phyloP scores from a whole-genome alignment of 441 rosid species.

The Monsonia emarginata region DNA sequence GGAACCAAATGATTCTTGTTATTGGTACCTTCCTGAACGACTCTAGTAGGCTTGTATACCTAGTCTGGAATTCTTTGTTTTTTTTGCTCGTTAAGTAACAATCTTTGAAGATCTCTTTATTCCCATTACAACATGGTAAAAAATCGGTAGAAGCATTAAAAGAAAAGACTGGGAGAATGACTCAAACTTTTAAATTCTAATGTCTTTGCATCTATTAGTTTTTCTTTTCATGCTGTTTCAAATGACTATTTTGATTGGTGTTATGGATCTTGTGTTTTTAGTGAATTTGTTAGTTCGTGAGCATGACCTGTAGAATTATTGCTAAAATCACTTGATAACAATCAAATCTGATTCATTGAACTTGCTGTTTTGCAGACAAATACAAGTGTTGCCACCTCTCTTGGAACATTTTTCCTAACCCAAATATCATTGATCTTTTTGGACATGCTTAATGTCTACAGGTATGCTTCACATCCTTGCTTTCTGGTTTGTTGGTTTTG shows the following conservation, averaged over 20 bases:
- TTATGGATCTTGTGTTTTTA: not conserved
- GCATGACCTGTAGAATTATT: not conserved
- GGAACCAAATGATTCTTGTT: not conserved
- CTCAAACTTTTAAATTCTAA: not conserved
- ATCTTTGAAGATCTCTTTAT: not conserved
- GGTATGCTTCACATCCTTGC: slow-evolving; percentile 33
- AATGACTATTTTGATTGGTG: not conserved
- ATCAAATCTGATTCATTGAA: not conserved
- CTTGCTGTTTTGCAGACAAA: slow-evolving; percentile 60
- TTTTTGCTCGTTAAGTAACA: not conserved
- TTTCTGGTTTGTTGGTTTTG: not conserved
- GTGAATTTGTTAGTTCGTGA: not conserved
- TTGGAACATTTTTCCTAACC: slow-evolving; percentile 81
- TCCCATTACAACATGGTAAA: not conserved
- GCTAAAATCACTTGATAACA: not conserved
- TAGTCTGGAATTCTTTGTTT: too few relatives aligned
- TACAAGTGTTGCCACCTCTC: slow-evolving; percentile 90
- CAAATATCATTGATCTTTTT: slow-evolving; percentile 86
- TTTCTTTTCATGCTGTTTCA: not conserved
- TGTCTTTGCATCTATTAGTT: not conserved
- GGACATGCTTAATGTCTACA: slow-evolving; percentile 98
- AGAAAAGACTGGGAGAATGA: not conserved
- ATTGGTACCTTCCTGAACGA: not conserved
- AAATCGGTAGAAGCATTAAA: not conserved
- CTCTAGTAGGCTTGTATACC: not conserved